A percentile compares a stretch with the other conserved stretches of the same genome.
These are phyloP conservation scores for Boletellus ananas DNA, from an alignment of 768 basidiomycete species.

Conservation along the genomic window DNA sequence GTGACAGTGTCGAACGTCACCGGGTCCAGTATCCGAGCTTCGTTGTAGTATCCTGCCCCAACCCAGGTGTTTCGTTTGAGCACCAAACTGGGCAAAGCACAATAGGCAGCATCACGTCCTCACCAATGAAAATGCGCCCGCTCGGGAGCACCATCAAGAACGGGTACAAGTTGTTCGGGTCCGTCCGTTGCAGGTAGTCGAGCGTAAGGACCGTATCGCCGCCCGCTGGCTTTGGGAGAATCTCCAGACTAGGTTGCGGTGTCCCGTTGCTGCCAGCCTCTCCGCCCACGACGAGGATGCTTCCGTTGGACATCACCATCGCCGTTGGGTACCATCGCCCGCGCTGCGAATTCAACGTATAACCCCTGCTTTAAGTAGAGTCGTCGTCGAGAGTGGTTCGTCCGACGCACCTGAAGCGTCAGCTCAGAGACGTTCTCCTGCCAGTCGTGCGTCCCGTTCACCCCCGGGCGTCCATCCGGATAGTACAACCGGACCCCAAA, in stretches of 20 bases:
- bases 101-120: slow-evolving; percentile 12
- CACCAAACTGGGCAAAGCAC: too few relatives aligned
- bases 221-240: slow-evolving; percentile 63
- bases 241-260: slow-evolving; percentile 66
- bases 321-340: slow-evolving; percentile 74
- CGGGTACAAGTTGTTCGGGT: slow-evolving; percentile 79
- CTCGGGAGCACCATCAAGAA: slow-evolving; percentile 72
- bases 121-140: slow-evolving; percentile 66
- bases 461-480: slow-evolving; percentile 62
- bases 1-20: slow-evolving; percentile 57
- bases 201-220: slow-evolving; percentile 58
- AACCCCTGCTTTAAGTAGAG: too few relatives aligned
- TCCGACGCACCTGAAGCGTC: slow-evolving; percentile 50
- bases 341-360: slow-evolving; percentile 40
- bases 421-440: slow-evolving; percentile 62
- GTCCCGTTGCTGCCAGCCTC: slow-evolving; percentile 67
- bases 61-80: too few relatives aligned
- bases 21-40: slow-evolving; percentile 72
- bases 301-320: slow-evolving; percentile 68
- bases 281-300: slow-evolving; percentile 70
- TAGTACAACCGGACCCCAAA: slow-evolving; percentile 71
- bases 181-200: slow-evolving; percentile 66
- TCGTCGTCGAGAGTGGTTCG: too few relatives aligned
- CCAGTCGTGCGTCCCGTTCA: slow-evolving; percentile 77
- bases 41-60: slow-evolving; percentile 67